Conservation (phyloP, 148 eudicot genomes). For the Oxyria digyna region DNA sequence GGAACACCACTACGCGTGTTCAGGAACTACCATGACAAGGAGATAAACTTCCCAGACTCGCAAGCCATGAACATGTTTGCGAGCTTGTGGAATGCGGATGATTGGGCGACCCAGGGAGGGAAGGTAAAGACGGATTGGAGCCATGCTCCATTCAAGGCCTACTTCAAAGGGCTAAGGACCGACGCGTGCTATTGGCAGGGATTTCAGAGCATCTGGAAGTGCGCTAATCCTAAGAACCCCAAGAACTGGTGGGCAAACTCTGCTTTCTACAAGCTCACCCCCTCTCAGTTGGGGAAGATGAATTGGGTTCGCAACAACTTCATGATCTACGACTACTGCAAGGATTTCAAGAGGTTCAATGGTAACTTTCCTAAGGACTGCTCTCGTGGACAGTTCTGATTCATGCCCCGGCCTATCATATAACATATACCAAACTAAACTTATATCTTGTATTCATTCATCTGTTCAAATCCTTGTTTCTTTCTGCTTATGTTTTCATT, state of each 20-base stretch:
- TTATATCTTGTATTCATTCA: too few species aligned
- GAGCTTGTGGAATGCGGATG: slow-evolving; percentile 11
- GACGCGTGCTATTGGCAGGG: slow-evolving; percentile 4
- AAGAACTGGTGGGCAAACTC: neutral
- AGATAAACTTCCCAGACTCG: neutral
- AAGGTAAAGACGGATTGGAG: too few species aligned
- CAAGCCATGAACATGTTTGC: neutral
- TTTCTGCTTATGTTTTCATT: too few species aligned
- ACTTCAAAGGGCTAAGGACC: slow-evolving; percentile 1
- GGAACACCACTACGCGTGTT: slow-evolving; percentile 1
- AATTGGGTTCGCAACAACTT: neutral
- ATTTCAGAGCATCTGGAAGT: neutral
- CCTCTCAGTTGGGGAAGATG: neutral
- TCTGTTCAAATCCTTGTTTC: too few species aligned
- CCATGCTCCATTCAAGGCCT: slow-evolving; percentile 14
- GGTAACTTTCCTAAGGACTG: neutral
- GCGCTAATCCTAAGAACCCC: neutral
- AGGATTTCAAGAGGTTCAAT: neutral
- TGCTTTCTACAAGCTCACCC: neutral
- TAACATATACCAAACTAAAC: too few species aligned
- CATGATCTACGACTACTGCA: neutral
- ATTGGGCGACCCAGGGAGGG: too few species aligned
- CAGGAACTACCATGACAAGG: slow-evolving; percentile 9
- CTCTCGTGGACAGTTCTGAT: neutral
- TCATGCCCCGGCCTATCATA: neutral